Base-by-base conservation (phyloP, 768 basidiomycete species). In the Pisolithus marmoratus region DNA sequence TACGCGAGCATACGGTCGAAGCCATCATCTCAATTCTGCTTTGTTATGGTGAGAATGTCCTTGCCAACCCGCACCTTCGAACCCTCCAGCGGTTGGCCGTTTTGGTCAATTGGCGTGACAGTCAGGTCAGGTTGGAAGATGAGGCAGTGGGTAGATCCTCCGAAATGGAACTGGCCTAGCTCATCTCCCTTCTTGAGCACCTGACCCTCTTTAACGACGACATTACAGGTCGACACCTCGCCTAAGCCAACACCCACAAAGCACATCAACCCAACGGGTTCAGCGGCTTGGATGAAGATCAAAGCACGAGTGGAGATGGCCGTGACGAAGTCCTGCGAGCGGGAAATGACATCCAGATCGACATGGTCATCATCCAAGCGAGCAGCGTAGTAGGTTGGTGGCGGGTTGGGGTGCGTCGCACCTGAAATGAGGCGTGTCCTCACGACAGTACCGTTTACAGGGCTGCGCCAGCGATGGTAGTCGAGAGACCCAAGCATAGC, bases 381-480 rank as follows among this genome's bases (percentile, higher is more conserved):
- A 14, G 67, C 64, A 12, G 74, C 72, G 53, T 76, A 83, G 62
- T 80, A 80, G 38, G 31, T 34, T 0, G 38, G 17, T 3, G 6
- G n/a, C n/a, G 17, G 7, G 6, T 40, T 40, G 19, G 38, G 20
- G 12, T 19, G n/a, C 6, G 17, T 22, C 1, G 75, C 74, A 2
- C 80, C 79, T 8, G 78, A 77, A 15, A 81, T 63, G 37, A 73
- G 58, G n/a, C 71, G 71, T 11, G 66, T 63, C 60, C 75, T 67
- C 14, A 57, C 61, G 36, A 81, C 65, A 2, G 41, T 64, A 2
- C 79, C 79, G 38, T 71, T 68, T 11, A 85, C 73, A 50, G 84
- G 84, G 46, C 72, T 66, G 62, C 81, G 79, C 83, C 82, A 84
- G 55, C 82, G 78, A 58, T 85, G 84, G 57, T 83, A 85, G 27